Conservation (phyloP, 2,329 filamentous ascomycete species). For the Neofusicoccum ribis region DNA sequence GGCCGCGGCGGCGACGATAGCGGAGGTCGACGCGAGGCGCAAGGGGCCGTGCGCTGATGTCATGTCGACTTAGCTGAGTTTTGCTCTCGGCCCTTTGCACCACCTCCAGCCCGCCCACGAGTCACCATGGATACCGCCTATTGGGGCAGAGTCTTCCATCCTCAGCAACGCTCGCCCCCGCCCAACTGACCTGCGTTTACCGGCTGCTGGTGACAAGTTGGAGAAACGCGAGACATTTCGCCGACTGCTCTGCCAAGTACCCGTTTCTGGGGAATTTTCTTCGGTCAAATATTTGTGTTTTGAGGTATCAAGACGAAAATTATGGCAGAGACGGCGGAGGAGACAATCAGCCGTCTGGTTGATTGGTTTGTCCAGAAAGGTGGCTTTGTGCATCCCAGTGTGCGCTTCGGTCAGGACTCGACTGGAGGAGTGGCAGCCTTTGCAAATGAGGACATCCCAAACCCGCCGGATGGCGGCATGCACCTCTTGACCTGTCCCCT, state of each 20-base stretch:
- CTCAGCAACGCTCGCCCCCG: not conserved
- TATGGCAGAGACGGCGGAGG: not conserved
- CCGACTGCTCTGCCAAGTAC: not conserved
- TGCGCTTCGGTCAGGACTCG: slow-evolving; percentile 30
- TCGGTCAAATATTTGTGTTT: not conserved
- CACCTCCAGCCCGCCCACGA: not conserved
- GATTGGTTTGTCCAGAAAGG: slow-evolving; percentile 35
- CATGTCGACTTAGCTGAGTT: not conserved
- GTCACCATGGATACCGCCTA: not conserved
- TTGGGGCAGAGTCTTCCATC: not conserved
- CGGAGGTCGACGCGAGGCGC: not conserved
- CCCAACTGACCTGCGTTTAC: not conserved
- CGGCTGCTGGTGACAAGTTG: not conserved
- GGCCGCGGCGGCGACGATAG: not conserved
- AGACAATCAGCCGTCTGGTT: slow-evolving; percentile 22
- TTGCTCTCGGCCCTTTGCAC: not conserved
- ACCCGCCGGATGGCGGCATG: slow-evolving; percentile 23
- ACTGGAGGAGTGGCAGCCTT: slow-evolving; percentile 36
- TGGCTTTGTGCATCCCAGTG: slow-evolving; percentile 33
- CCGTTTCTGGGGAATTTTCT: not conserved
- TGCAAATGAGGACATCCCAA: slow-evolving; percentile 21
- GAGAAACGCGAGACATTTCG: not conserved
- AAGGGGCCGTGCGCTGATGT: slow-evolving; percentile 4
- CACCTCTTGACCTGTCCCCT: slow-evolving; percentile 16
- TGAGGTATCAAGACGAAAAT: not conserved